These are phyloP conservation scores for Fistulifera pelliculosa DNA, from an alignment of 108 stramenopile species.

Conservation along the genomic window DNA sequence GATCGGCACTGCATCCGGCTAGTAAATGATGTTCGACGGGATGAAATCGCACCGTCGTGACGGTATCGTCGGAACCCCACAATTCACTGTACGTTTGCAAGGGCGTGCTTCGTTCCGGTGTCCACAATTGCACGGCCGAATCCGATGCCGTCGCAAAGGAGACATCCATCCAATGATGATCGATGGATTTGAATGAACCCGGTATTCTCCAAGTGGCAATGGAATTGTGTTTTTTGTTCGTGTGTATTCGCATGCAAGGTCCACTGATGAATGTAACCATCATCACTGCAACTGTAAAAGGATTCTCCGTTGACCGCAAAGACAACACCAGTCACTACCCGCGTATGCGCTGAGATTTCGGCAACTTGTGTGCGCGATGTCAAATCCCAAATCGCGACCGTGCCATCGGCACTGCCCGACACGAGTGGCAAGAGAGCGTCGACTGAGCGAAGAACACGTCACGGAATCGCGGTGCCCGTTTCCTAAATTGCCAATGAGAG, in stretches of 20 bases:
- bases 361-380: conserved; percentile 69
- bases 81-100: conserved; percentile 62
- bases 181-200: conserved; percentile 81
- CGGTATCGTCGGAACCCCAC: conserved; percentile 93
- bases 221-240: conserved; percentile 20
- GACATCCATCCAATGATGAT: conserved; percentile 85
- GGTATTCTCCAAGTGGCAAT: conserved; percentile 40
- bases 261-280: conserved; percentile 80
- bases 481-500: conserved; percentile 83
- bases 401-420: conserved; percentile 91
- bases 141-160: conserved; percentile 89
- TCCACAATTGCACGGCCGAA: conserved; percentile 87
- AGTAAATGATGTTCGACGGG: conserved; percentile 91
- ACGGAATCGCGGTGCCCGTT: conserved; percentile 95
- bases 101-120: conserved; percentile 71
- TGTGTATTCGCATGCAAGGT: conserved; percentile 18
- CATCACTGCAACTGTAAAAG: conserved; percentile 91
- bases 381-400: conserved; percentile 92
- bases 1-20: conserved; percentile 83
- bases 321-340: conserved; percentile 56
- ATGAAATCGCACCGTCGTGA: conserved; percentile 87
- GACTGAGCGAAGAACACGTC: conserved; percentile 60
- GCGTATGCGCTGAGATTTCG: conserved; percentile 54
- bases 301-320: conserved; percentile 58
- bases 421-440: conserved; percentile 73